phyloP scores from a whole-genome alignment of 2,329 filamentous ascomycete species.

The Arthrobotrys pseudoclavata region DNA sequence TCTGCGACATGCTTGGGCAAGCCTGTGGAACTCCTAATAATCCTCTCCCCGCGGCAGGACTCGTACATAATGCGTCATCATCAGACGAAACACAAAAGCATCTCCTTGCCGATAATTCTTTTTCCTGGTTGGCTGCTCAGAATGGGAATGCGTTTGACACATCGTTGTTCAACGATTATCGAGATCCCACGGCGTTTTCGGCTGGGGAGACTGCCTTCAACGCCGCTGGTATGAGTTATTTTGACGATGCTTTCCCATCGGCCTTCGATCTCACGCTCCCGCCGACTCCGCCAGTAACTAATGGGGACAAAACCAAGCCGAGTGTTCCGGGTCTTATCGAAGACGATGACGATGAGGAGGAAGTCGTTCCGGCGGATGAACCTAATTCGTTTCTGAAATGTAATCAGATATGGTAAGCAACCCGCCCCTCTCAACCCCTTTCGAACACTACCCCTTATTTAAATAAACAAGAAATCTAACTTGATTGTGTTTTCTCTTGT shows the following conservation, averaged over 20 bases:
- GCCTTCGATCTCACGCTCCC: conserved; percentile 85
- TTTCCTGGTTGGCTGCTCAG: conserved; percentile 69
- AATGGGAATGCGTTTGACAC: conserved; percentile 83
- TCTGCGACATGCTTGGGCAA: conserved; percentile 72
- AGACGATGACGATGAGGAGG: conserved; percentile 77
- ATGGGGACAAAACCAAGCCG: conserved; percentile 63
- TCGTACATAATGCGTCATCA: not conserved
- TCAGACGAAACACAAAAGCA: not conserved
- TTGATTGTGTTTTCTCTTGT: conserved; percentile 43
- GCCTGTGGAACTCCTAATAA: conserved; percentile 71
- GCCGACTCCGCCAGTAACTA: conserved; percentile 76
- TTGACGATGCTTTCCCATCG: conserved; percentile 77
- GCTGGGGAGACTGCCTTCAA: conserved; percentile 73
- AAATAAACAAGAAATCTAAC: conserved; percentile 60
- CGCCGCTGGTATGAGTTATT: conserved; percentile 78
- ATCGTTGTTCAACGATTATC: conserved; percentile 89
- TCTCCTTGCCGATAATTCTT: conserved; percentile 60
- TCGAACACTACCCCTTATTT: conserved; percentile 25
- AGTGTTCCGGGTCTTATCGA: conserved; percentile 65
- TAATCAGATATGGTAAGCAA: conserved; percentile 89
- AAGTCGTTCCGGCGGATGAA: conserved; percentile 73
- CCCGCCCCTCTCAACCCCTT: not conserved
- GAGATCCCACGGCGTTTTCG: conserved; percentile 80
- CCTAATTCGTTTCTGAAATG: conserved; percentile 80
- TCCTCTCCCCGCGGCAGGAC: conserved; percentile 69